Conservation (phyloP, 2,329 filamentous ascomycete genomes). For the Exophiala bonariae region DNA sequence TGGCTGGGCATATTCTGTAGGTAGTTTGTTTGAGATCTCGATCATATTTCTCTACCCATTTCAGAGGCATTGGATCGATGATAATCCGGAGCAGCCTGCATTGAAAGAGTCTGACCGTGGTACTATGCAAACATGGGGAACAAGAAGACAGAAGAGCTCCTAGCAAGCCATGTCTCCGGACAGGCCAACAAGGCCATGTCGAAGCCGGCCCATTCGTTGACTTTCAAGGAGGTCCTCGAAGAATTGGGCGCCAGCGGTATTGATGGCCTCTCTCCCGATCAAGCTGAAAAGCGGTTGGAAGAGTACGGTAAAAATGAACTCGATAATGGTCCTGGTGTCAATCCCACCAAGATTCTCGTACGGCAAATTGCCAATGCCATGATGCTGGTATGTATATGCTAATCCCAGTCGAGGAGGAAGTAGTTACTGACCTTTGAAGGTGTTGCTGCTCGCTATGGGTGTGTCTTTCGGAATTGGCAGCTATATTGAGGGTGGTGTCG, state of each 20-base stretch:
- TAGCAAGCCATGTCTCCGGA: conserved; percentile 40
- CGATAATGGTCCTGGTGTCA: conserved; percentile 66
- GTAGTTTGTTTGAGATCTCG: no score
- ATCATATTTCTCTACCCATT: no score
- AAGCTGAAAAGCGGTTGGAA: conserved; percentile 57
- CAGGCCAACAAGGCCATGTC: conserved; percentile 57
- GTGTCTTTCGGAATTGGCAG: conserved; percentile 60
- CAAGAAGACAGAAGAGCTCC: conserved; percentile 2
- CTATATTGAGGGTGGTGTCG: conserved; percentile 62
- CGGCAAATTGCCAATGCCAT: conserved; percentile 69
- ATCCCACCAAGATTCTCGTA: conserved; percentile 68
- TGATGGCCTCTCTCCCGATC: conserved; percentile 56
- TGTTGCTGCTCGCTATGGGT: conserved; percentile 58
- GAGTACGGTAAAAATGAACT: conserved; percentile 64
- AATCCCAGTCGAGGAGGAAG: background rate
- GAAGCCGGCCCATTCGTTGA: conserved; percentile 63
- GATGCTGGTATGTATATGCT: conserved; percentile 53
- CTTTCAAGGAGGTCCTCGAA: conserved; percentile 51
- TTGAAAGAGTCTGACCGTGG: no score
- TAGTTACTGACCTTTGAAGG: background rate
- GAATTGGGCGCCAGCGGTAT: conserved; percentile 59
- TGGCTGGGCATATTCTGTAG: no score
- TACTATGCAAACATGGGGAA: conserved; percentile 1
- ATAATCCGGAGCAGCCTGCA: no score
- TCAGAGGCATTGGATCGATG: no score